Conservation (phyloP, 2,329 filamentous ascomycete species). For the Aspergillus sergii region DNA sequence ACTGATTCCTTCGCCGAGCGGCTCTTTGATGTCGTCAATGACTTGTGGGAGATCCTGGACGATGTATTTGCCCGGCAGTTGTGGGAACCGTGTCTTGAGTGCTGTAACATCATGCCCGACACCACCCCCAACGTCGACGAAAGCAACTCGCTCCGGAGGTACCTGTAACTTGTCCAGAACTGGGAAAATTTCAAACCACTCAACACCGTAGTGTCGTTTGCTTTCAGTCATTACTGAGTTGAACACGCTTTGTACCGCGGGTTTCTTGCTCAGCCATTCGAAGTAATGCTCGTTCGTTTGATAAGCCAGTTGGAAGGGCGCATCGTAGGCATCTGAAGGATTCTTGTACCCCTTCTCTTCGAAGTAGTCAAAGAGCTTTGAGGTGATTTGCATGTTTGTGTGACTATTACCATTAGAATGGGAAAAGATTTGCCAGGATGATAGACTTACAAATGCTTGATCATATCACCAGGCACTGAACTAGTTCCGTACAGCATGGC, state of each 20-base stretch:
- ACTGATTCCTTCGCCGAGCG: not conserved
- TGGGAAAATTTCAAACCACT: constrained; percentile 25
- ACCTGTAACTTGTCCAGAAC: constrained; percentile 13
- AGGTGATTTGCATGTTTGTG: constrained; percentile 15
- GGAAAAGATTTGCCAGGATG: not conserved
- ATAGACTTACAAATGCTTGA: constrained; percentile 25
- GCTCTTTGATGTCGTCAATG: not conserved
- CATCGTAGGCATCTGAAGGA: constrained; percentile 30
- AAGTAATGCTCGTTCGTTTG: constrained; percentile 30
- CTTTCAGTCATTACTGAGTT: constrained; percentile 30
- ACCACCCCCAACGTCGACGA: not conserved
- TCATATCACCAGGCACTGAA: constrained; percentile 10
- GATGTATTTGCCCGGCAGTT: not conserved
- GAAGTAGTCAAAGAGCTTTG: constrained; percentile 29
- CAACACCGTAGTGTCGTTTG: not conserved
- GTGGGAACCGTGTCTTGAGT: not conserved
- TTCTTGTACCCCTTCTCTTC: constrained; percentile 30
- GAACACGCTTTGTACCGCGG: constrained; percentile 25
- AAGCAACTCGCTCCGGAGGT: not conserved
- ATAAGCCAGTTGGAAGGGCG: constrained; percentile 31
- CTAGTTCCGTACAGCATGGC: constrained; percentile 16
- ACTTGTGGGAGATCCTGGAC: not conserved
- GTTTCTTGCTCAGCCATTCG: constrained; percentile 27
- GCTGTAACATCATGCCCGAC: not conserved
- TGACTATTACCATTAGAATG: constrained; percentile 8